These are phyloP conservation scores for Cruciata laevipes DNA, from an alignment of 257 asterid genomes.

Conservation along the genomic window DNA sequence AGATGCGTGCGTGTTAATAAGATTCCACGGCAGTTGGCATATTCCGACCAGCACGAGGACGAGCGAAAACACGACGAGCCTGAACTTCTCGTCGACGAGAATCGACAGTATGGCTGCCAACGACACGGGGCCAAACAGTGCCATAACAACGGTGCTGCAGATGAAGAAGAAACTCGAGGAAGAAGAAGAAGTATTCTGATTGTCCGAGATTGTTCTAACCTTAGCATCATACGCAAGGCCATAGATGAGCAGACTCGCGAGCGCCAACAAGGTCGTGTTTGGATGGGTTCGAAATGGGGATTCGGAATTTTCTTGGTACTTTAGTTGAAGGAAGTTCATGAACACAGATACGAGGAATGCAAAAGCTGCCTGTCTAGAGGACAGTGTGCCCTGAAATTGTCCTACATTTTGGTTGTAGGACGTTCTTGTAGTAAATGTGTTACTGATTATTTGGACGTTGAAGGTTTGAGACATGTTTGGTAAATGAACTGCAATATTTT, in stretches of 20 bases:
- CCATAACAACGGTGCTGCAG: background rate
- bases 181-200: background rate
- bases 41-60: background rate
- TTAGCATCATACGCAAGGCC: background rate
- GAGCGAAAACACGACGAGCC: background rate
- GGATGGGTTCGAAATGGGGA: constrained; percentile 17
- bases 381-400: background rate
- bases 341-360: background rate
- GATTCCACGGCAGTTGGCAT: background rate
- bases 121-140: background rate
- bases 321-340: constrained; percentile 7
- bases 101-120: background rate
- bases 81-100: background rate
- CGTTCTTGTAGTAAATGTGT: background rate
- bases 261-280: constrained; percentile 7
- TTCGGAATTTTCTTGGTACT: constrained; percentile 7
- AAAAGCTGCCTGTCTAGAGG: background rate
- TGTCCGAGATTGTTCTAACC: background rate
- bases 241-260: background rate
- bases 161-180: background rate
- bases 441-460: background rate
- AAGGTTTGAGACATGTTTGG: background rate
- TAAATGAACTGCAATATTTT: too few species aligned
- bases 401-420: background rate
- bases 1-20: too few species aligned